Conservation (phyloP, 2,329 filamentous ascomycete species). For the Tolypocladium cylindrosporum region DNA sequence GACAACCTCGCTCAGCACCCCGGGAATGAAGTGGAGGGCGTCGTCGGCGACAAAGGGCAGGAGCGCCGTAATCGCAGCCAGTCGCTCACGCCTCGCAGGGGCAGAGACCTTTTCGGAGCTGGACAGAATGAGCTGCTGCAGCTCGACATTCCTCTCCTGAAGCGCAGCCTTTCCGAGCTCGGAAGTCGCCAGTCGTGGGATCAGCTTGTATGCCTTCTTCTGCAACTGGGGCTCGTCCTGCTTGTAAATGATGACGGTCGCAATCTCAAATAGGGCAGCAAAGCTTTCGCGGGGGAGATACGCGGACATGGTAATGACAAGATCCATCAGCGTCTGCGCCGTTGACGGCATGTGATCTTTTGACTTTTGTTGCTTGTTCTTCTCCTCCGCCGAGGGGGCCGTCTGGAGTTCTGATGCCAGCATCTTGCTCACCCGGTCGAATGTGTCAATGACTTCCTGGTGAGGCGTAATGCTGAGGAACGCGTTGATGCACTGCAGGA, state of each 20-base stretch:
- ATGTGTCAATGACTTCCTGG: conserved; percentile 75
- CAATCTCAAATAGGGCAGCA: conserved; percentile 74
- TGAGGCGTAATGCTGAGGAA: conserved; percentile 81
- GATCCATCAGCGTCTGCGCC: conserved; percentile 89
- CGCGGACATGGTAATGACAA: conserved; percentile 90
- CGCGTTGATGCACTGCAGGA: conserved; percentile 88
- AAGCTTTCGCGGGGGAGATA: conserved; percentile 88
- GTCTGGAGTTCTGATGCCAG: conserved; percentile 60
- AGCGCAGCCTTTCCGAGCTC: conserved; percentile 69
- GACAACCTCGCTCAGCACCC: conserved; percentile 85
- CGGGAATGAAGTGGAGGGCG: conserved; percentile 86
- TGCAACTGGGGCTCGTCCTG: conserved; percentile 83
- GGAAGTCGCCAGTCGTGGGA: conserved; percentile 79
- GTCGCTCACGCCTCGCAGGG: conserved; percentile 75
- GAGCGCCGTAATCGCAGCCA: conserved; percentile 72
- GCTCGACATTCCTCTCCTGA: conserved; percentile 60
- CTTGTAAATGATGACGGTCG: conserved; percentile 70
- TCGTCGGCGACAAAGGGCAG: conserved; percentile 66
- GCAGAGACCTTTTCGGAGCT: conserved; percentile 79
- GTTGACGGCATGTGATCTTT: conserved; percentile 78
- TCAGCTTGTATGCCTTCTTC: conserved; percentile 98
- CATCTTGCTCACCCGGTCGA: conserved; percentile 76
- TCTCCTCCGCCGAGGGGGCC: conserved; percentile 43
- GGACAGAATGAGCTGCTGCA: conserved; percentile 71
- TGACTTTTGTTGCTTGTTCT: conserved; percentile 51